These are phyloP conservation scores for Ophiostoma sp. DNA, from an alignment of 2,329 filamentous ascomycete species.

Conservation along the genomic window DNA sequence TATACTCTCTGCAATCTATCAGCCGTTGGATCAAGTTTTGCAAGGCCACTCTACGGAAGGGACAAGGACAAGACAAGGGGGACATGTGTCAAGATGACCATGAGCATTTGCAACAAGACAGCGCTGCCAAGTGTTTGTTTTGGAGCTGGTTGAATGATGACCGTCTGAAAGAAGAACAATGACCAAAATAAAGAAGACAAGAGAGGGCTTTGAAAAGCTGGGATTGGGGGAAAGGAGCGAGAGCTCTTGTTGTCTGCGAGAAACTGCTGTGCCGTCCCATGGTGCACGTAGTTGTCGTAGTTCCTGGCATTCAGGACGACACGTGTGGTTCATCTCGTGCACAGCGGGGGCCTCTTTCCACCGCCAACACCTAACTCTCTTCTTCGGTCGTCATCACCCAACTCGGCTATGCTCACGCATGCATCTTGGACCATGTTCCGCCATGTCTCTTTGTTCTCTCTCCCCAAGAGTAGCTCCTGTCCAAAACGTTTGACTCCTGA, in stretches of 20 bases:
- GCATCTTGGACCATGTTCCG: background rate
- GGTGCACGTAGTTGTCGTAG: constrained; percentile 14
- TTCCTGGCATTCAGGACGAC: constrained; percentile 1
- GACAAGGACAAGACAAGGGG: constrained; percentile 26
- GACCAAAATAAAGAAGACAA: background rate
- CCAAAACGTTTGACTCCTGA: constrained; percentile 27
- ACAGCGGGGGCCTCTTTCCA: background rate
- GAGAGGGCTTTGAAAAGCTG: background rate
- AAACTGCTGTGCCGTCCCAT: constrained; percentile 13
- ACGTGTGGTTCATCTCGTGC: constrained; percentile 1
- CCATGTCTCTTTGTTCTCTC: background rate
- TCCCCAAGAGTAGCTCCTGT: constrained; percentile 29
- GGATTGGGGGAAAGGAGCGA: background rate
- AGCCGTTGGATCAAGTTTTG: constrained; percentile 99
- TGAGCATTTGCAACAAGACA: background rate
- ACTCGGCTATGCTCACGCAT: background rate
- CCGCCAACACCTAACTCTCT: background rate
- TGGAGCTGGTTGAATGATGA: background rate
- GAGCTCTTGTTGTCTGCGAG: background rate
- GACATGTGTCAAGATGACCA: constrained; percentile 7
- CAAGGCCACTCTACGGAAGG: constrained; percentile 43
- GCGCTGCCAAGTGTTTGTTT: background rate
- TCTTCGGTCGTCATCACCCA: background rate
- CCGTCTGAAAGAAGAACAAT: background rate
- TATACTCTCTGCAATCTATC: constrained; percentile 73